These are phyloP conservation scores for baker's yeast (Saccharomyces cerevisiae) DNA, from an alignment of 805 yeast species.

Conservation along the genomic window DNA sequence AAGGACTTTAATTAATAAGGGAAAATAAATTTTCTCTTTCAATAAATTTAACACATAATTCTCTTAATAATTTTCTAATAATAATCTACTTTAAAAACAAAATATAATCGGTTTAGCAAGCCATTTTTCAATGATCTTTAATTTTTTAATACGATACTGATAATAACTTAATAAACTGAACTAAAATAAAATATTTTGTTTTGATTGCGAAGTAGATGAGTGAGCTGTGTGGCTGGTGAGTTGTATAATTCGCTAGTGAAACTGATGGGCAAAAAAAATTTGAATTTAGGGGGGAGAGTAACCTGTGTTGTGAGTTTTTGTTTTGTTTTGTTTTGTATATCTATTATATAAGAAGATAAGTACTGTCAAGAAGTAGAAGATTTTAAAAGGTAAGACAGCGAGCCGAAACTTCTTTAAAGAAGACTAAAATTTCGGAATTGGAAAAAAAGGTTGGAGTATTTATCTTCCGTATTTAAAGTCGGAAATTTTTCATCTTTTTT, in stretches of 20 bases:
- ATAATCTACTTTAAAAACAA: constrained; percentile 9
- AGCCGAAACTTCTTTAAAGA: neutral
- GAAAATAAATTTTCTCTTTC: constrained; percentile 1
- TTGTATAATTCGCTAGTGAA: neutral
- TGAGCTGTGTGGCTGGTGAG: neutral
- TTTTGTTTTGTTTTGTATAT: neutral
- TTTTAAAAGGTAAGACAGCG: neutral
- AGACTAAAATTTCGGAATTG: neutral
- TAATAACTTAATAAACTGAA: constrained; percentile 3
- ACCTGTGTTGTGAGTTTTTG: neutral
- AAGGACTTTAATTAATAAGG: neutral
- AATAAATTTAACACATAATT: neutral
- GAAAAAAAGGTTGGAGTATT: neutral
- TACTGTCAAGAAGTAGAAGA: neutral
- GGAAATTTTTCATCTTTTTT: neutral
- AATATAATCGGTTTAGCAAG: constrained; percentile 17
- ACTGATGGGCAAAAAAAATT: neutral
- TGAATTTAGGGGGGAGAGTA: neutral
- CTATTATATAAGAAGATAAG: neutral
- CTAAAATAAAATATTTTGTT: constrained; percentile 8
- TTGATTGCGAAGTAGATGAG: constrained; percentile 15
- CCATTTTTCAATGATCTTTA: constrained; percentile 13
- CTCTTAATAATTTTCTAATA: neutral
- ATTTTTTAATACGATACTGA: constrained; percentile 1
- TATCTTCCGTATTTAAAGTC: neutral